Evolutionary conservation across 2,329 filamentous ascomycete species (phyloP).

Genomic region (Aspergillus persii): DNA sequence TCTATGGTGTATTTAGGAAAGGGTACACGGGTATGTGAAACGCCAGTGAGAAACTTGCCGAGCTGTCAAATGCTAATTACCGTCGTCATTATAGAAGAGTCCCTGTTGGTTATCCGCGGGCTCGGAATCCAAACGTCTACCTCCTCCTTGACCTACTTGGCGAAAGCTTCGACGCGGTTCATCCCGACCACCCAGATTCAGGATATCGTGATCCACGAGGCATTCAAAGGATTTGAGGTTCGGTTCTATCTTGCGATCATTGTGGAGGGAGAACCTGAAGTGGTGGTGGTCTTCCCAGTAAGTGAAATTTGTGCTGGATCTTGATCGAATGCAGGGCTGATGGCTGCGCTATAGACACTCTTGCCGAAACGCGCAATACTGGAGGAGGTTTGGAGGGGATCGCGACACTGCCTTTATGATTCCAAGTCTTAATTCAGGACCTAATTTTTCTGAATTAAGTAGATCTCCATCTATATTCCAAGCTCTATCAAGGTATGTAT

Average conservation of each 20-base stretch:
- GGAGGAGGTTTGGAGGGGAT: conserved; percentile 87
- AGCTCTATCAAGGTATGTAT: conserved; percentile 14
- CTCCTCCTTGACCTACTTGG: conserved; percentile 66
- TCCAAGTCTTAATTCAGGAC: conserved; percentile 45
- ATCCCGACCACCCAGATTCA: conserved; percentile 91
- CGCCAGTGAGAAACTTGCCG: conserved; percentile 1
- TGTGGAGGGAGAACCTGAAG: conserved; percentile 80
- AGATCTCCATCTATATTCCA: background rate
- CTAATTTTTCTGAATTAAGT: background rate
- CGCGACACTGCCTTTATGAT: conserved; percentile 78
- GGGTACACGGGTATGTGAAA: conserved; percentile 50
- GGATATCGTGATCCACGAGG: conserved; percentile 93
- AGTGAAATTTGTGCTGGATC: conserved; percentile 22
- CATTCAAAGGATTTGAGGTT: conserved; percentile 88
- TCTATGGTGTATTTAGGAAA: conserved; percentile 48
- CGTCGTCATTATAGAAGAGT: conserved; percentile 64
- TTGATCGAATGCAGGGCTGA: background rate
- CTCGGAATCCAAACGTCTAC: conserved; percentile 87
- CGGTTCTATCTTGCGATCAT: conserved; percentile 86
- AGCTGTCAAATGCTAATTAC: conserved; percentile 12
- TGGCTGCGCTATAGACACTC: conserved; percentile 49
- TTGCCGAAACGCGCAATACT: conserved; percentile 72
- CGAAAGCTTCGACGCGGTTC: conserved; percentile 62
- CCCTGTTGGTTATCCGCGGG: conserved; percentile 80
- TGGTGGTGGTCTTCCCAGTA: conserved; percentile 92